phyloP scores from a whole-genome alignment of 495 filamentous ascomycete genomes.

The Penicillium salamii region DNA sequence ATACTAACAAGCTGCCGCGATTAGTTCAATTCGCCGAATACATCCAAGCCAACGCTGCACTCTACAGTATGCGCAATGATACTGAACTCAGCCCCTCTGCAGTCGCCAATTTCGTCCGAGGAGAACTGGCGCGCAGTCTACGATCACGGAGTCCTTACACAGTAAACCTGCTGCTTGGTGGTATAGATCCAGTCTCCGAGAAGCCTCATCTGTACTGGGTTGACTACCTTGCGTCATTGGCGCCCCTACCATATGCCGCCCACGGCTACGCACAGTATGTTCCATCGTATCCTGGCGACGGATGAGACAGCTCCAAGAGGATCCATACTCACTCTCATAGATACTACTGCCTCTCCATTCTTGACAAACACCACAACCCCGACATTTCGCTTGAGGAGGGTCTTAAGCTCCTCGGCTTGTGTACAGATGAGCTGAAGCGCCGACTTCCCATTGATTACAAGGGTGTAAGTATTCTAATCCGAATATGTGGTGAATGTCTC shows the following conservation, averaged over 20 bases:
- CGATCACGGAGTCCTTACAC: conserved; percentile 90
- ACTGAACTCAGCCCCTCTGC: conserved; percentile 85
- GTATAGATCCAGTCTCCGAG: conserved; percentile 81
- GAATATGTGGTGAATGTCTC: background rate
- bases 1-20: conserved; percentile 13
- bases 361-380: conserved; percentile 97
- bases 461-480: conserved; percentile 52
- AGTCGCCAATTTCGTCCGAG: conserved; percentile 86
- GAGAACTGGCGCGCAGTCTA: conserved; percentile 84
- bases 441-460: conserved; percentile 98
- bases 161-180: conserved; percentile 92
- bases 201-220: conserved; percentile 94
- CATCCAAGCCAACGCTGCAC: conserved; percentile 95
- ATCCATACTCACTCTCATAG: conserved; percentile 34
- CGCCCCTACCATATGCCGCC: conserved; percentile 87
- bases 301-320: background rate
- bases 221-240: conserved; percentile 89
- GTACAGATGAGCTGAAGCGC: conserved; percentile 93
- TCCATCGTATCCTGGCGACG: background rate
- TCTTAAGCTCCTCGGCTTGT: conserved; percentile 86
- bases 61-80: conserved; percentile 98
- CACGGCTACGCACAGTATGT: conserved; percentile 97
- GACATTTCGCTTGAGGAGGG: conserved; percentile 85
- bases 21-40: conserved; percentile 98
- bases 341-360: conserved; percentile 92